Evolutionary conservation across 2,329 filamentous ascomycete genomes (phyloP).

Genomic region (Xylaria sp.): DNA sequence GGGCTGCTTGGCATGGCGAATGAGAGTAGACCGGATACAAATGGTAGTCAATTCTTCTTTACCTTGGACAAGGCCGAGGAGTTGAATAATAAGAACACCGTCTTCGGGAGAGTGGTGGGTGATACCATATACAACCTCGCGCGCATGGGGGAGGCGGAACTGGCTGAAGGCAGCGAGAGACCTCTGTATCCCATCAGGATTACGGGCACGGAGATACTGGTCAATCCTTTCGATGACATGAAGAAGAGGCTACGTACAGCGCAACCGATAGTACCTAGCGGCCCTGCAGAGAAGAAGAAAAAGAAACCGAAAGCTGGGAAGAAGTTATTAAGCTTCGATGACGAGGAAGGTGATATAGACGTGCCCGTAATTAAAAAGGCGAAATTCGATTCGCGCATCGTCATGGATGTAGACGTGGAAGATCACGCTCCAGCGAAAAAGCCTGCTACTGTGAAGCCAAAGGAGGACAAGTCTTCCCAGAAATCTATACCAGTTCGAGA

Average conservation of each 20-base stretch:
- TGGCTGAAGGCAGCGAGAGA: constrained; percentile 80
- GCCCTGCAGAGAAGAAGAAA: constrained; percentile 63
- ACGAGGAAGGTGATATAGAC: constrained; percentile 71
- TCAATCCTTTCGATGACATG: constrained; percentile 88
- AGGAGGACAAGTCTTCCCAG: constrained; percentile 46
- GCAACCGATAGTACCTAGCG: constrained; percentile 58
- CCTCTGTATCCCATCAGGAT: constrained; percentile 89
- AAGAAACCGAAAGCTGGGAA: constrained; percentile 81
- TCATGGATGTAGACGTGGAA: constrained; percentile 67
- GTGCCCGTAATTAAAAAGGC: constrained; percentile 75
- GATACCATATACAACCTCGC: constrained; percentile 96
- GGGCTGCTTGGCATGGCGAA: constrained; percentile 98
- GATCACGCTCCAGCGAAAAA: constrained; percentile 44
- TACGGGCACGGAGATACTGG: constrained; percentile 76
- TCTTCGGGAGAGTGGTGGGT: constrained; percentile 91
- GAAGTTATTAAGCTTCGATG: constrained; percentile 81
- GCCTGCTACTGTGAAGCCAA: constrained; percentile 48
- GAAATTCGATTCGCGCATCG: constrained; percentile 82
- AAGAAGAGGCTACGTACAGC: constrained; percentile 72
- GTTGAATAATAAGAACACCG: constrained; percentile 87
- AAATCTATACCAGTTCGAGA: constrained; percentile 48
- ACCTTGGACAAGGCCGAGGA: constrained; percentile 88
- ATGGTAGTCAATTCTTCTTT: constrained; percentile 97
- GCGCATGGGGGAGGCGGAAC: constrained; percentile 90
- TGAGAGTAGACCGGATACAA: constrained; percentile 78